Base-by-base conservation (phyloP, 208 protist genomes). In the Trypanosoma cruzi region DNA sequence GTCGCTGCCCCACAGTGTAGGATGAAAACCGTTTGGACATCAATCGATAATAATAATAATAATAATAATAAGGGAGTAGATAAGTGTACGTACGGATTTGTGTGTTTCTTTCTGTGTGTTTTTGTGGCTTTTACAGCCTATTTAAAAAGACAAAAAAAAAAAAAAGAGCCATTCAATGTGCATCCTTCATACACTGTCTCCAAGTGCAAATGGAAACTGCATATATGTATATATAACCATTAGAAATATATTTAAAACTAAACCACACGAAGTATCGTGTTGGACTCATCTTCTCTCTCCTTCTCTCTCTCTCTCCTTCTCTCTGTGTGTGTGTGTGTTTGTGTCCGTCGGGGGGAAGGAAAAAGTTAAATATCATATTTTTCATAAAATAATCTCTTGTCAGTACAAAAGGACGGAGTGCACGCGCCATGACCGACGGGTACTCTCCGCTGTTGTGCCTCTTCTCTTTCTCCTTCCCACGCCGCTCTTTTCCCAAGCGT, bases 1-100 rank as follows among this genome's bases (percentile, higher is more conserved):
- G 54, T 5, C 62, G 54, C 74, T 88, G 81, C 0, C 85, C 84
- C 5, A 77, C 54, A 18, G 81, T 61, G 49, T 81, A 74, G n/a
- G 48, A 52, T 26, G 48, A 26, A 52, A 52, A 24, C 48, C 48
- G 1, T 26, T 52, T 11, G 48, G 48, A 26, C 48, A 52, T 52
- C 6, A 11, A 6, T 52, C 48, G 48, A 11, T 26, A 44, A 44
- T 44, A 44, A 44, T 44, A 44, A 44, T 44, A 44, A 44, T 44
- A 44, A 16, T 44, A 44, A 44, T 44, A 44, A 52, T 11, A 52
- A n/a, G 7, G 48, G 24, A 52, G 22, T 52, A 22, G 22, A 52
- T 52, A 52, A 2, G 24, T 52, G 4, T 40, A 40, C 5, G 4
- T 36, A 20, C 54, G 34, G 22, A 16, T 49, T 10, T 24, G 1